Evolutionary conservation across 2,329 filamentous ascomycete genomes (phyloP), one percentile per base, ranked within the genome.

Genomic region (Fusarium fujikuroi): DNA sequence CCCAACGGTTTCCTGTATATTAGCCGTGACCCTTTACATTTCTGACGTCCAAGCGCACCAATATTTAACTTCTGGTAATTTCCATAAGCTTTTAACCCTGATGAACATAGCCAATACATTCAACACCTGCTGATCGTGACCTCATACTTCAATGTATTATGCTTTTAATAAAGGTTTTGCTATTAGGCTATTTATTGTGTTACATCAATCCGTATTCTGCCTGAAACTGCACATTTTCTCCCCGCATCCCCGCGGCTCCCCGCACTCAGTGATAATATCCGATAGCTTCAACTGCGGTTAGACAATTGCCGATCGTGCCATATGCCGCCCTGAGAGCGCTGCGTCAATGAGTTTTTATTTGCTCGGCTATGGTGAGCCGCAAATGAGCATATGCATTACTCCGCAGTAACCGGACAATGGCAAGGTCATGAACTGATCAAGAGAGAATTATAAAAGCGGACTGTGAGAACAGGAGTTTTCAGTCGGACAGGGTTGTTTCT

Each of bases 261-360:
- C 59, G 58, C 59, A n/a, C 52, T 16, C 19, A 9, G 0, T 15
- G 10, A 18, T 43, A 37, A 61, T 36, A 60, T 56, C 47, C 58
- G 23, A 57, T 30, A 12, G 37, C 37, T 56, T 59, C 15, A 1
- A 43, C 30, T 36, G 6, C 1, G 15, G 49, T 28, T 23, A 57
- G 19, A 36, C 4, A 19, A 16, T 19, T 52, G 52, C 47, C 36
- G 62, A 66, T 66, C 62, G 19, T 36, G 14, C 19, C 44, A 50
- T 60, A 16, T 9, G 19, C 42, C 19, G 39, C 39, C 21, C n/a
- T 8, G 18, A 6, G 16, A 44, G 3, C 4, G n/a, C 7, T 28
- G 9, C 1, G 7, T 39, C 6, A 7, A 37, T 30, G 11, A 9
- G 16, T 14, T 30, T 18, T 6, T 0, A 66, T 66, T 66, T 60